Conservation (phyloP, 2,329 filamentous ascomycete genomes). For the Cladosporium austrohemisphaericum region DNA sequence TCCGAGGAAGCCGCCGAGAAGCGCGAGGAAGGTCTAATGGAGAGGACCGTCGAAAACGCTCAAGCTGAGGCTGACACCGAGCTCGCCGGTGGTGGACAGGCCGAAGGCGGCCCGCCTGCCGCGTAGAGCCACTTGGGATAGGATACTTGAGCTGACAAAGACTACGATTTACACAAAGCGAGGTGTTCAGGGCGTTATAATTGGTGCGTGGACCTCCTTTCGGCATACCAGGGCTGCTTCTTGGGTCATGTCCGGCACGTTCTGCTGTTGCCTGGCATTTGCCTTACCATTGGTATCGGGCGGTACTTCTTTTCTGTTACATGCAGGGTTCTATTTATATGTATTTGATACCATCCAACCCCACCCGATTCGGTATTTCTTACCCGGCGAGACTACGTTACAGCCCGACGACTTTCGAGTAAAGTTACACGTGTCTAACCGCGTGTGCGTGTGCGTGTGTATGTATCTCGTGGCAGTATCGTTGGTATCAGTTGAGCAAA, state of each 20-base stretch:
- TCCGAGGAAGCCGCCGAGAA: slow-evolving; percentile 22
- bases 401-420: too few relatives aligned
- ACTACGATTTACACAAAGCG: background rate
- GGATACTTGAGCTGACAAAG: background rate
- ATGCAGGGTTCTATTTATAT: background rate
- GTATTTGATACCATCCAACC: background rate
- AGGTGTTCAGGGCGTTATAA: slow-evolving; percentile 11
- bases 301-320: background rate
- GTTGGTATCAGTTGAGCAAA: too few relatives aligned
- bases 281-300: background rate
- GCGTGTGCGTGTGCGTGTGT: too few relatives aligned
- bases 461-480: too few relatives aligned
- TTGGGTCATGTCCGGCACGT: background rate
- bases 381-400: too few relatives aligned
- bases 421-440: too few relatives aligned
- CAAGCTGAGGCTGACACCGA: slow-evolving; percentile 30
- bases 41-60: slow-evolving; percentile 29
- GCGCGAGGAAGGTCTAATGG: slow-evolving; percentile 30
- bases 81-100: slow-evolving; percentile 22
- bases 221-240: too few relatives aligned
- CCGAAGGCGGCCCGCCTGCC: slow-evolving; percentile 19
- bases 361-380: too few relatives aligned
- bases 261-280: background rate
- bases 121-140: slow-evolving; percentile 15
- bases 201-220: too few relatives aligned